Evolutionary conservation across 2,329 filamentous ascomycete species (phyloP), one percentile per base, ranked within the genome.

Genomic region (Xylaria polymorpha): DNA sequence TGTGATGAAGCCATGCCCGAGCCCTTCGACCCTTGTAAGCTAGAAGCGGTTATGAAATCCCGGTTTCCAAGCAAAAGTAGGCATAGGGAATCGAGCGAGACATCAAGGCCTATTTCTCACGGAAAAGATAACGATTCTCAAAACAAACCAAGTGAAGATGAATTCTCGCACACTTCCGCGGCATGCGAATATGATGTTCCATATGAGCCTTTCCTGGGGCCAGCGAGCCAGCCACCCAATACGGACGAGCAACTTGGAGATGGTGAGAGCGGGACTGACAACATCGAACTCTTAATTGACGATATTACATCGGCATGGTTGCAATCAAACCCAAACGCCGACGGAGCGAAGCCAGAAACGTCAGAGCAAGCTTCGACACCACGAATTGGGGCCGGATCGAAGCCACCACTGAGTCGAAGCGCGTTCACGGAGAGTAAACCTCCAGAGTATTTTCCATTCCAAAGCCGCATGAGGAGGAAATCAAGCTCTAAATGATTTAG

Each of bases 401-500:
- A 69, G 50, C 76, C 76, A 18, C 76, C 75, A 3, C 72, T 76
- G 0, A 76, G 74, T 4, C 61, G 64, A 37, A 77, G 76, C 25
- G 75, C 76, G 3, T 76, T 72, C 37, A 46, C 68, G 5, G 10
- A 44, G 0, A 51, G 53, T 8, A 64, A 46, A 22, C 44, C 70
- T 12, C 68, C 71, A 10, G 46, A 25, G 5, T 75, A 76, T 44
- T 75, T 76, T 41, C 73, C 73, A 1, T 74, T 68, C 50, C 39
- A 62, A 37, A 71, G 58, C 43, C 50, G 63, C 14, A 51, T 4
- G 39, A 43, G 51, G 32, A 55, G 32, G 22, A 4, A 29, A 4
- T 62, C 48, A n/a, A 35, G 39, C 35, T 55, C 61, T 25, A 25
- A 50, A n/a, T 37, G 35, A 37, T 37, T 37, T 12, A 37, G 3